Evolutionary conservation across 371 early-diverging fungal species (phyloP).

Genomic region (Funneliformis caledonium): DNA sequence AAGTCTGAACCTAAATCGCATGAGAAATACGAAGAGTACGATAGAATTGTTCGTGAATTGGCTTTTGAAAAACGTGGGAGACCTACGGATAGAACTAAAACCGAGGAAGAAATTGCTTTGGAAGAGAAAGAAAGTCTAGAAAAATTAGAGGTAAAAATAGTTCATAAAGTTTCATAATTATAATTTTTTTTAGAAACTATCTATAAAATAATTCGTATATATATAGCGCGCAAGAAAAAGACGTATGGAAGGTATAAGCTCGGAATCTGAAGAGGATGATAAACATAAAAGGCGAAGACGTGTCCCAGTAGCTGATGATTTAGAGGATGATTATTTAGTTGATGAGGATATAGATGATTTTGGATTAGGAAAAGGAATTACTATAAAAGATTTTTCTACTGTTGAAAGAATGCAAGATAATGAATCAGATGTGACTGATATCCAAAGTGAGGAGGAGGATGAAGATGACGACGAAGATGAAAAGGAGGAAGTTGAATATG

Average conservation of each 20-base stretch:
- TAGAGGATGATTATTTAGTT: constrained; percentile 75
- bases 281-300: constrained; percentile 46
- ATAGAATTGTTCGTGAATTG: constrained; percentile 77
- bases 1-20: neutral
- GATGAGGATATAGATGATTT: constrained; percentile 52
- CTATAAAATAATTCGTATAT: neutral
- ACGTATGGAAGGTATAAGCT: constrained; percentile 85
- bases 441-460: constrained; percentile 44
- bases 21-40: constrained; percentile 58
- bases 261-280: constrained; percentile 70
- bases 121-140: constrained; percentile 86
- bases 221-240: constrained; percentile 68
- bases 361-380: constrained; percentile 51
- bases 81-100: constrained; percentile 91
- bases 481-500: constrained; percentile 49
- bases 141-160: constrained; percentile 68
- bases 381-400: constrained; percentile 45
- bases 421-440: constrained; percentile 47
- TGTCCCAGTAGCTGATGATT: constrained; percentile 76
- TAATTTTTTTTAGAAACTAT: neutral
- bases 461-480: constrained; percentile 58
- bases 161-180: neutral
- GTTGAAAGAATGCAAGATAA: constrained; percentile 47
- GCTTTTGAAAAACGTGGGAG: constrained; percentile 81
- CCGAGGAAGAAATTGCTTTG: constrained; percentile 89